A percentile compares a stretch with the other conserved stretches of the same genome.
These are phyloP conservation scores for Trichoderma sp. DNA, from an alignment of 2,329 filamentous ascomycete species.

Conservation along the genomic window DNA sequence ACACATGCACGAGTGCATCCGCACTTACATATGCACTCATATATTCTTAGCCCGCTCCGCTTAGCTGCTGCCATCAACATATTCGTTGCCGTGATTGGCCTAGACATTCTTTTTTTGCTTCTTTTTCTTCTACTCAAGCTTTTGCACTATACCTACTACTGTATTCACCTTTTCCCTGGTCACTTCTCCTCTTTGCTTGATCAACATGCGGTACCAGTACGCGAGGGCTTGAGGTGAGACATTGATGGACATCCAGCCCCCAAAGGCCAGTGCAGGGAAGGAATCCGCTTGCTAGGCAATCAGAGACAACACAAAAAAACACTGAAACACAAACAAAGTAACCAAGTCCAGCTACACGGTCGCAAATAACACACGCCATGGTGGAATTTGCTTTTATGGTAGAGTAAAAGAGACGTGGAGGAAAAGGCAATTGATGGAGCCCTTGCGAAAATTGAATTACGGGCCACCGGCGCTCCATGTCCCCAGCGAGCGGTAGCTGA, in stretches of 20 bases:
- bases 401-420: not conserved
- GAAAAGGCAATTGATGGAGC: not conserved
- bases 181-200: not conserved
- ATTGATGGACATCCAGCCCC: not conserved
- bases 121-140: not conserved
- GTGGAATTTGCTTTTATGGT: not conserved
- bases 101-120: not conserved
- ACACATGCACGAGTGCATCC: constrained; percentile 15
- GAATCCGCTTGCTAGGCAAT: not conserved
- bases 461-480: not conserved
- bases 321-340: not conserved
- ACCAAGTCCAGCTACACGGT: not conserved
- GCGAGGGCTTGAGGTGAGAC: constrained; percentile 1
- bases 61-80: not conserved
- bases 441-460: not conserved
- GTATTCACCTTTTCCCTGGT: not conserved
- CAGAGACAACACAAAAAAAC: not conserved
- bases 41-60: not conserved
- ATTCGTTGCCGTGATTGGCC: constrained; percentile 1
- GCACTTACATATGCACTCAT: constrained; percentile 19
- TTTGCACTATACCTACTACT: not conserved
- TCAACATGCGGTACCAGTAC: not conserved
- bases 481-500: constrained; percentile 36
- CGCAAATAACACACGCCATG: not conserved
- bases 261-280: not conserved